phyloP scores from a whole-genome alignment of 1,139 yeast species.

The Saccharomycopsis hybrid region DNA sequence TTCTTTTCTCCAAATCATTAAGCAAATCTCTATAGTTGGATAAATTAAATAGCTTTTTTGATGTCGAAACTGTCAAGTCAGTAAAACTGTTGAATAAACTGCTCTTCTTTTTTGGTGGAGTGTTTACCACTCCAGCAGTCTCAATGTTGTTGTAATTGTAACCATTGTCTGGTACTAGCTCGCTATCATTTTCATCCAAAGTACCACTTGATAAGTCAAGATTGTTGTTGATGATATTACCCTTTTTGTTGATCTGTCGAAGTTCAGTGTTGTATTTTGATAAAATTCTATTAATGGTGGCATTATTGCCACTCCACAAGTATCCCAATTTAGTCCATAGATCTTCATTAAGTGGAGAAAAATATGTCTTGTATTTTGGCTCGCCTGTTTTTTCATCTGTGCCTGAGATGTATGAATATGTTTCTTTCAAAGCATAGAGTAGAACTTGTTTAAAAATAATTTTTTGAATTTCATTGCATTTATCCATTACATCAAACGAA shows the following conservation, averaged over 20 bases:
- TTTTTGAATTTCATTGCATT: constrained; percentile 54
- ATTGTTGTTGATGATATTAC: constrained; percentile 13
- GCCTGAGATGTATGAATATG: constrained; percentile 8
- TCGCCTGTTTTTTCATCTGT: neutral
- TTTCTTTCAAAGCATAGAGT: constrained; percentile 42
- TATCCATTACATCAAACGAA: constrained; percentile 59
- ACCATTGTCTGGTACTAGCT: neutral
- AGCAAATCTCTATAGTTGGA: constrained; percentile 18
- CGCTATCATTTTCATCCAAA: constrained; percentile 1
- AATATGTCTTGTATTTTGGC: constrained; percentile 26
- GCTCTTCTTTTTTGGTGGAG: constrained; percentile 4
- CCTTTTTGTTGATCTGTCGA: constrained; percentile 21
- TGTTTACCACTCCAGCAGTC: neutral
- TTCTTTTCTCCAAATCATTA: constrained; percentile 18
- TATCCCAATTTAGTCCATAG: constrained; percentile 13
- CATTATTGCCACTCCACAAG: constrained; percentile 16
- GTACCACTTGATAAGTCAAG: neutral
- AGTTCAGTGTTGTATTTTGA: constrained; percentile 21
- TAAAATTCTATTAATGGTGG: constrained; percentile 18
- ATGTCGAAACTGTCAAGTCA: constrained; percentile 18
- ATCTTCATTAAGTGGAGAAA: constrained; percentile 21
- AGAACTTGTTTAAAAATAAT: constrained; percentile 57
- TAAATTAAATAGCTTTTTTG: constrained; percentile 18
- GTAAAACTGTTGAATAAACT: constrained; percentile 17
- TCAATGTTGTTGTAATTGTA: neutral